Conservation (phyloP, 148 eudicot species). For the Silene uniflora region DNA sequence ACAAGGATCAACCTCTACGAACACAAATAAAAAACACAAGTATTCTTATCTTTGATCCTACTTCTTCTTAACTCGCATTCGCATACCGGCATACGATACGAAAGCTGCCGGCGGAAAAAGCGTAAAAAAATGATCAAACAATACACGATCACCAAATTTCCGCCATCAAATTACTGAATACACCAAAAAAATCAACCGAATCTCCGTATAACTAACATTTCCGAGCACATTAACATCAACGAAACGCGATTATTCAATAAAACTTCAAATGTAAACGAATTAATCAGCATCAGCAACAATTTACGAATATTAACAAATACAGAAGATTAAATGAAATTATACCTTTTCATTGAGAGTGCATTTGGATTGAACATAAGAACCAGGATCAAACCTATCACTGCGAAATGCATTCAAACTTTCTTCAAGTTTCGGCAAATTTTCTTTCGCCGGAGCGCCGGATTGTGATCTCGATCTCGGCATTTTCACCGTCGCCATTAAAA, state of each 20-base stretch:
- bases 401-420: conserved; percentile 82
- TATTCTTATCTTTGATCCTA: too few species aligned
- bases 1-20: neutral
- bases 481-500: conserved; percentile 64
- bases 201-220: neutral
- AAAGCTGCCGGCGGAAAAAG: too few species aligned
- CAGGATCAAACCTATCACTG: conserved; percentile 77
- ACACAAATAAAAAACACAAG: neutral
- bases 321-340: neutral
- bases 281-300: neutral
- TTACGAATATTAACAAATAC: too few species aligned
- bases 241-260: neutral
- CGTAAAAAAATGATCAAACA: neutral
- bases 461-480: conserved; percentile 58
- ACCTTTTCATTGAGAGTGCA: conserved; percentile 91
- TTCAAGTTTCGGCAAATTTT: conserved; percentile 64
- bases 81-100: neutral
- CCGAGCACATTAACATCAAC: neutral
- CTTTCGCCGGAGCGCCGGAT: conserved; percentile 48
- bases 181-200: neutral
- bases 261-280: neutral
- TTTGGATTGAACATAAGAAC: conserved; percentile 69
- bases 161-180: neutral
- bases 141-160: neutral
- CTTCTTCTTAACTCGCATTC: neutral